Percentiles rank a stretch among this genome's conserved stretches.
These are phyloP conservation scores for Hibiscus mutabilis DNA, from an alignment of 345 rosid species.

Conservation along the genomic window DNA sequence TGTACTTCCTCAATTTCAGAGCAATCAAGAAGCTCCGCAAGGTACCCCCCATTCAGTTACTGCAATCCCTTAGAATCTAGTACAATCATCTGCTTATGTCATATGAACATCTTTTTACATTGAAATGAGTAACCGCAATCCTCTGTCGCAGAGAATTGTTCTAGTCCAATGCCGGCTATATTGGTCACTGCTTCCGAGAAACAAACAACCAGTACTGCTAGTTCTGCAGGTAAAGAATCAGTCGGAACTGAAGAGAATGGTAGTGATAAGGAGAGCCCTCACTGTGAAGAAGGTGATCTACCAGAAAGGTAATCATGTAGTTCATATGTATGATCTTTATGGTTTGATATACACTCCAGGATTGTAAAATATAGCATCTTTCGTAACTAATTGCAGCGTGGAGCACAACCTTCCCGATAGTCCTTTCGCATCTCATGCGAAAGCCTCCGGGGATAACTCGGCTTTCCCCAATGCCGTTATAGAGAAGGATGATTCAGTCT, in stretches of 20 bases:
- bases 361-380: not conserved
- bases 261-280: conserved; percentile 30
- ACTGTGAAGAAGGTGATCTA: conserved; percentile 25
- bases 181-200: conserved; percentile 19
- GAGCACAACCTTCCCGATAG: conserved; percentile 73
- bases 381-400: conserved; percentile 28
- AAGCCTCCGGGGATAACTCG: conserved; percentile 24
- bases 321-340: not conserved
- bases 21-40: conserved; percentile 21
- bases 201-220: conserved; percentile 12
- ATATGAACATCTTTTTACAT: not conserved
- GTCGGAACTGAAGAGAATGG: conserved; percentile 25
- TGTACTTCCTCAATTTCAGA: conserved; percentile 39
- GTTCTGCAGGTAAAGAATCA: conserved; percentile 24
- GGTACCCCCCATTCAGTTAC: conserved; percentile 22
- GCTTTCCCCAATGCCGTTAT: conserved; percentile 29
- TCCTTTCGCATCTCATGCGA: conserved; percentile 57
- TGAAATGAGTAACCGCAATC: not conserved
- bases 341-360: not conserved
- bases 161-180: conserved; percentile 22
- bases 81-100: not conserved
- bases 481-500: conserved; percentile 28
- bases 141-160: conserved; percentile 33
- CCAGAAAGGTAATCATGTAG: conserved; percentile 30
- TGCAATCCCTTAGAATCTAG: not conserved